A percentile compares a stretch with the other conserved stretches of the same genome.
Conservation (phyloP, 2,329 filamentous ascomycete species). For the Diaporthe aspalathi region DNA sequence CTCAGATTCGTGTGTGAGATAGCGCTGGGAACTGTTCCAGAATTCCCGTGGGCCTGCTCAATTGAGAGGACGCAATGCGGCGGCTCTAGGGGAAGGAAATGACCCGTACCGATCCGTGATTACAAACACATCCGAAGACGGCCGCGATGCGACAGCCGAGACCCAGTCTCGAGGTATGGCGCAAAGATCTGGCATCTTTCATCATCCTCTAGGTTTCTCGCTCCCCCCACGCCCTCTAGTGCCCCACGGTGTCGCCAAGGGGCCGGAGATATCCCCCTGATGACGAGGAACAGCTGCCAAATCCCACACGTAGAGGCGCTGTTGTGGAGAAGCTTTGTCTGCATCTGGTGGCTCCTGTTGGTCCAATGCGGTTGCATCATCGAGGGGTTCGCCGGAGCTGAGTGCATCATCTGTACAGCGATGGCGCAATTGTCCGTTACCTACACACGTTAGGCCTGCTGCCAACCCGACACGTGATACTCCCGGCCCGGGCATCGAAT, state of each 20-base stretch:
- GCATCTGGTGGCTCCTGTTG: constrained; percentile 14
- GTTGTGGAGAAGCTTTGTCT: constrained; percentile 1
- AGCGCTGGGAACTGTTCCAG: not conserved
- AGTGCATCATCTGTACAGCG: constrained; percentile 34
- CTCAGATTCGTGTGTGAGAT: not conserved
- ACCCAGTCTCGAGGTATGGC: constrained; percentile 35
- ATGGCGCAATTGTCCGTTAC: constrained; percentile 39
- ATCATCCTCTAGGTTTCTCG: constrained; percentile 34
- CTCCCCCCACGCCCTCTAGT: constrained; percentile 17
- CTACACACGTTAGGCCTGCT: not conserved
- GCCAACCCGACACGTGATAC: not conserved
- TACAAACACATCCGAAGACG: constrained; percentile 34
- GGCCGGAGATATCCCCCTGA: constrained; percentile 14
- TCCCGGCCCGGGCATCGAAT: not conserved
- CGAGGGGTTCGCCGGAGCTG: constrained; percentile 13
- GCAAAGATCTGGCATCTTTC: constrained; percentile 37
- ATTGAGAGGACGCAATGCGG: constrained; percentile 9
- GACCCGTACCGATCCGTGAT: constrained; percentile 28
- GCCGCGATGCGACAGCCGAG: constrained; percentile 35
- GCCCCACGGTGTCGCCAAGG: not conserved
- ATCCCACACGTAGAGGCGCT: not conserved
- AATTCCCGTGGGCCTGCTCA: not conserved
- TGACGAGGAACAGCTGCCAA: not conserved
- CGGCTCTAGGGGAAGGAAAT: no score
- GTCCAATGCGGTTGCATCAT: constrained; percentile 31